These are phyloP conservation scores for Bolboschoenoplectus hybrid DNA, from an alignment of 202 grass and related monocot genomes.

Conservation along the genomic window DNA sequence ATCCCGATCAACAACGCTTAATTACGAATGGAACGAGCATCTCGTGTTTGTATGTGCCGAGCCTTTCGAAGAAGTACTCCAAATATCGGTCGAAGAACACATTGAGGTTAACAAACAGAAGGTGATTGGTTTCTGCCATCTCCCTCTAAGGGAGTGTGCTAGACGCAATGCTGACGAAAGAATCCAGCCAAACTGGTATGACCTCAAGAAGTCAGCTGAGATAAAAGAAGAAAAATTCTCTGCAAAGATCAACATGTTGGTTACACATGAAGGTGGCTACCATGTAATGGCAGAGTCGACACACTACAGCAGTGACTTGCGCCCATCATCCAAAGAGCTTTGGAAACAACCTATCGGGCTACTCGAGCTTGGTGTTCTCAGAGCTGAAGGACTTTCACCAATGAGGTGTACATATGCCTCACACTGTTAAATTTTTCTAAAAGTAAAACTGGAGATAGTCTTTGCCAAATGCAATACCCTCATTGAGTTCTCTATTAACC, in stretches of 20 bases:
- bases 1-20: slow-evolving; percentile 50
- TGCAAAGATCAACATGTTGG: slow-evolving; percentile 60
- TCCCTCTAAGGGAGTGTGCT: slow-evolving; percentile 52
- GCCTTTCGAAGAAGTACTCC: slow-evolving; percentile 72
- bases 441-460: neutral
- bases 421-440: neutral
- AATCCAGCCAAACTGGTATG: slow-evolving; percentile 54
- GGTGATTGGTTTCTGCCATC: slow-evolving; percentile 52
- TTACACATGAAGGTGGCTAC: slow-evolving; percentile 82
- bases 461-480: neutral
- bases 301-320: slow-evolving; percentile 81
- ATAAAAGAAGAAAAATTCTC: slow-evolving; percentile 64
- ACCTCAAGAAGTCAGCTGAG: slow-evolving; percentile 45
- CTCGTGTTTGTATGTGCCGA: slow-evolving; percentile 75
- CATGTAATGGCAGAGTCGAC: slow-evolving; percentile 66
- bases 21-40: slow-evolving; percentile 79
- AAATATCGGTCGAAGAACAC: slow-evolving; percentile 66
- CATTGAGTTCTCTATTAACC: slow-evolving; percentile 8
- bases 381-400: slow-evolving; percentile 52
- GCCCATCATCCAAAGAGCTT: slow-evolving; percentile 58
- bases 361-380: slow-evolving; percentile 79
- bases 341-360: slow-evolving; percentile 57
- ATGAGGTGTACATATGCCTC: neutral
- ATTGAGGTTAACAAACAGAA: slow-evolving; percentile 62
- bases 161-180: slow-evolving; percentile 45